These are phyloP conservation scores for Triticum turgidum DNA, from an alignment of 176 grass and related monocot species.

Conservation along the genomic window DNA sequence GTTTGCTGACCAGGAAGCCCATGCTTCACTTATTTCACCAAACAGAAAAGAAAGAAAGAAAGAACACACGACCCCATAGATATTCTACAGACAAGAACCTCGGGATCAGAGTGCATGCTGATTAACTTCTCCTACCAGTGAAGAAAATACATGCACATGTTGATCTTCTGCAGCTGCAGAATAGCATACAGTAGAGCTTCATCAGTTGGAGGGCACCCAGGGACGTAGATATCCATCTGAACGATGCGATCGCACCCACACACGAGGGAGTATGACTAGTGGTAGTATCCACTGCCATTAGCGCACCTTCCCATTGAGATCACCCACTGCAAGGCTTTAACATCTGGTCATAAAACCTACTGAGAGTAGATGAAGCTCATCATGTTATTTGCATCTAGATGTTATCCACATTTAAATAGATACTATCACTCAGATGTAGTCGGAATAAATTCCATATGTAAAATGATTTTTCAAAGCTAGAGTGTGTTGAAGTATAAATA, in stretches of 20 bases:
- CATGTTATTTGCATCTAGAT: no score
- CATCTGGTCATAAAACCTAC: constrained; percentile 14
- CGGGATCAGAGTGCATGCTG: neutral
- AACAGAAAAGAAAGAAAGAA: neutral
- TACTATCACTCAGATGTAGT: neutral
- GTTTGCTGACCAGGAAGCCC: neutral
- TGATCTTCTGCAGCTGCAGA: constrained; percentile 78
- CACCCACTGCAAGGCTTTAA: constrained; percentile 74
- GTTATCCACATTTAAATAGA: neutral
- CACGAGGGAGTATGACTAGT: constrained; percentile 80
- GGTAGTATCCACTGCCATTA: constrained; percentile 85
- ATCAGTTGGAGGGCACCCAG: constrained; percentile 69
- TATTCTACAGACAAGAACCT: neutral
- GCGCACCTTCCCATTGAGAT: constrained; percentile 92
- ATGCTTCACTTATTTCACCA: neutral
- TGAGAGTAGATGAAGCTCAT: no score
- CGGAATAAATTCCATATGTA: no score
- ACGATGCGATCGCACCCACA: constrained; percentile 78
- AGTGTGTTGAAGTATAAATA: neutral
- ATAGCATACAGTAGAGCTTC: constrained; percentile 73
- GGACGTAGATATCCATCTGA: constrained; percentile 74
- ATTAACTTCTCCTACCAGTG: constrained; percentile 75
- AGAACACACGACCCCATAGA: neutral
- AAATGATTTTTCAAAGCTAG: neutral
- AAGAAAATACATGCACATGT: constrained; percentile 76